Evolutionary conservation across 805 yeast species (phyloP).

Genomic region (Schwanniomyces pseudopolymorphus): DNA sequence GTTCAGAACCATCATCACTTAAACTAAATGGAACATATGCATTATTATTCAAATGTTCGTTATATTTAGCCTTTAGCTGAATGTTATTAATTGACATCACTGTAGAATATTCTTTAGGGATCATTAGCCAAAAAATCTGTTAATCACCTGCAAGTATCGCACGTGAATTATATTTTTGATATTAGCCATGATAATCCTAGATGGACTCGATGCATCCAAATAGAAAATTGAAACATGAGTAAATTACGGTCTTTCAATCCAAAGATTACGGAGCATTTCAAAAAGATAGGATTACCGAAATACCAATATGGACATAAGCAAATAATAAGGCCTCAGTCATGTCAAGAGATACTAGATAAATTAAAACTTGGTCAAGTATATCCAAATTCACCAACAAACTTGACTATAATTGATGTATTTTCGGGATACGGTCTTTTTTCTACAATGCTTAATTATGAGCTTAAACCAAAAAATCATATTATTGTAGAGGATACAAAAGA

Average conservation of each 20-base stretch:
- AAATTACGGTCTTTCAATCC: constrained; percentile 25
- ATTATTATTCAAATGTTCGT: constrained; percentile 3
- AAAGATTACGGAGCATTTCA: constrained; percentile 20
- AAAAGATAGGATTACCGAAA: constrained; percentile 15
- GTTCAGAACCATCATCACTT: constrained; percentile 16
- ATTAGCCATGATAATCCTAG: no score
- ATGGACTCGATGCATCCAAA: no score
- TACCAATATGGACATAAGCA: constrained; percentile 26
- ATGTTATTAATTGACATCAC: constrained; percentile 30
- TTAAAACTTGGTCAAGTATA: constrained; percentile 41
- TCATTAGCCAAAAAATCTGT: not conserved
- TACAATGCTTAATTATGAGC: constrained; percentile 55
- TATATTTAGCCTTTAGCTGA: constrained; percentile 13
- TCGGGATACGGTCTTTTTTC: constrained; percentile 63
- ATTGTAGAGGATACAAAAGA: constrained; percentile 53
- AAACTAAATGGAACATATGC: constrained; percentile 15
- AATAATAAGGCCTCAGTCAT: constrained; percentile 17
- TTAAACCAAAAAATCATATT: constrained; percentile 64
- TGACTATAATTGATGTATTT: constrained; percentile 59
- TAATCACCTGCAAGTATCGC: not conserved
- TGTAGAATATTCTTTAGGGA: no score
- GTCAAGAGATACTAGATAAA: constrained; percentile 45
- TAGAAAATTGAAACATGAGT: not conserved
- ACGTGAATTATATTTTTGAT: not conserved
- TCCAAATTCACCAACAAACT: constrained; percentile 29